A percentile compares a stretch with the other conserved stretches of the same genome.
Conservation (phyloP, 2,329 filamentous ascomycete genomes). For the Penicillium digitatum region DNA sequence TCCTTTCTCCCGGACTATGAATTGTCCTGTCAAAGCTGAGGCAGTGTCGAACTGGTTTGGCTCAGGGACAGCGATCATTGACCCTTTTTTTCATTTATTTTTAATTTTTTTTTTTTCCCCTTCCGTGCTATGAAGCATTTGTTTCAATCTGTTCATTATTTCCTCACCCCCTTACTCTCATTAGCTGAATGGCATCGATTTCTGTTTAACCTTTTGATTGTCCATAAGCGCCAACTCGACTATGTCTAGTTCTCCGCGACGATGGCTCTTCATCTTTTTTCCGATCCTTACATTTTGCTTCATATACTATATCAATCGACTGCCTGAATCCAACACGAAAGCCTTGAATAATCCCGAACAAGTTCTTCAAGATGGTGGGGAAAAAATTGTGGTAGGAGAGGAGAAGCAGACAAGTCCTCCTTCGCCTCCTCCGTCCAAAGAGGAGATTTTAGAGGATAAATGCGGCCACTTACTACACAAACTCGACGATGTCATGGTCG, state of each 20-base stretch:
- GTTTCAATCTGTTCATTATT: background rate
- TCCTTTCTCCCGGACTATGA: slow-evolving; percentile 15
- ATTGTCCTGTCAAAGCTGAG: slow-evolving; percentile 12
- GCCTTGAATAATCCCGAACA: slow-evolving; percentile 1
- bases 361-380: slow-evolving; percentile 4
- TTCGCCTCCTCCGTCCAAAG: background rate
- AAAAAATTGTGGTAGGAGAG: background rate
- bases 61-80: slow-evolving; percentile 10
- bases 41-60: slow-evolving; percentile 10
- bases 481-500: slow-evolving; percentile 27
- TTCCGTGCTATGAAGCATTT: slow-evolving; percentile 11
- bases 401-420: slow-evolving; percentile 7
- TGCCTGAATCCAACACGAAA: slow-evolving; percentile 7
- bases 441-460: slow-evolving; percentile 10
- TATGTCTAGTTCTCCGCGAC: slow-evolving; percentile 23
- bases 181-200: slow-evolving; percentile 5
- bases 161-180: background rate
- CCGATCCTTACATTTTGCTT: slow-evolving; percentile 20
- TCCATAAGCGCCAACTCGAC: slow-evolving; percentile 1
- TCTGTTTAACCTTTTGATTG: background rate
- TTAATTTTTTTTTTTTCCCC: background rate
- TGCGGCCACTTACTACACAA: slow-evolving; percentile 17
- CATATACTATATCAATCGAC: slow-evolving; percentile 17
- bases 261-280: slow-evolving; percentile 25
- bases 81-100: slow-evolving; percentile 10